Evolutionary conservation across 2,329 filamentous ascomycete species (phyloP), one percentile per base, ranked within the genome.

Genomic region (Lachnellula subtilissima): DNA sequence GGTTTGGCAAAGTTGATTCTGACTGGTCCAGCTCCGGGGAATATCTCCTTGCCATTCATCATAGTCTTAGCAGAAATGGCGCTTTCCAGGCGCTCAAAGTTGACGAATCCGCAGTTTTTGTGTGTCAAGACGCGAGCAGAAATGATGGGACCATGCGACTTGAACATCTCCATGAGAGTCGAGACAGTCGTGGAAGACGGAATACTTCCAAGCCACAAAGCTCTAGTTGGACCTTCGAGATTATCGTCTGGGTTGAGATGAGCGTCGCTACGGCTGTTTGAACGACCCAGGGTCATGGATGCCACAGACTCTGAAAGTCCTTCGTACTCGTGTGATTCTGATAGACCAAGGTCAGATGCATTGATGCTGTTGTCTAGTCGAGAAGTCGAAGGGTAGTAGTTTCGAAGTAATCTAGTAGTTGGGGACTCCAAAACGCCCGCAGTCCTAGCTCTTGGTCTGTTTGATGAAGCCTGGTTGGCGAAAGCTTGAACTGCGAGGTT

Each of bases 31-130:
- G 92, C 92, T 54, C 94, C 94, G 8, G 94, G 94, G 77, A 99
- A 99, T 58, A 99, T 97, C 72, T 99, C 94, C 73, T 96, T 97
- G 67, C 91, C 91, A 67, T 97, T 97, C 74, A 96, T 86, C 69
- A 86, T 82, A 14, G 85, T 85, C 71, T 93, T 95, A 15, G 94
- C 94, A 58, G 90, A 86, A 40, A 97, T 86, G 54, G 94, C 94
- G 70, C 91, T 96, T 62, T 97, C 92, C 32, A 94, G 76, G 57
- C 84, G 87, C 73, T 97, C 91, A 68, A 96, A 99, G 73, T 99
- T 99, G 70, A 99, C 93, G 66, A 99, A 99, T 3, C 93, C 94
- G 70, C 94, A 99, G 74, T 96, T 97, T 80, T 99, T 99, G 78
- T 99, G 91, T 0, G 94, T 97, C 59, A 99, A 79, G 4, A 99